Evolutionary conservation across 148 eudicot genomes (phyloP), one percentile per base, ranked within the genome.

Genomic region (Agrostemma githago): DNA sequence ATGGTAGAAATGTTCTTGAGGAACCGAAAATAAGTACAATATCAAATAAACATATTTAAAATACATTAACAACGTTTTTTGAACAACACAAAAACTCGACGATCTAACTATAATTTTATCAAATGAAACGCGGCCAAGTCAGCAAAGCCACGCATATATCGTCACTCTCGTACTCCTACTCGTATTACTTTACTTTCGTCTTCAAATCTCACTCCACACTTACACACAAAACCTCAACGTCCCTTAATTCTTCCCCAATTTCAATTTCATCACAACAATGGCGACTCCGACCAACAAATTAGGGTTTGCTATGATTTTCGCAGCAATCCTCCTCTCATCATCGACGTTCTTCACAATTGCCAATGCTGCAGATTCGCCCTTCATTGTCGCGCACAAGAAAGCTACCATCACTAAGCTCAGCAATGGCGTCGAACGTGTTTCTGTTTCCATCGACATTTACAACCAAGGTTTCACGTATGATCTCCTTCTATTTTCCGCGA

Each of bases 301-400:
- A 62, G 58, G 65, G 74, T 62, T 74, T 16, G 6, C 21, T 14
- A 59, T 68, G 4, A 5, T 74, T 39, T 6, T 66, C 20, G 65
- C 72, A 54, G 51, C 81, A 51, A 62, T 83, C 7, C 12, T 80
- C 4, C 54, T 83, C 4, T 34, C 70, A 38, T 70, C 80, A 5
- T 41, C 78, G 2, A 7, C 71, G 38, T 40, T 39, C 41, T 2
- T 37, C 19, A 67, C 83, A 40, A 70, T 75, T 40, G 73, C 88
- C 57, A 57, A 15, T 58, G 72, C 82, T 1, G 83, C 72, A 0
- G 83, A 82, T 0, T 78, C 83, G 14, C 82, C 89, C 0, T 86
- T 86, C 79, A 82, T 86, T 4, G 87, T 86, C 5, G 89, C 85
- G 17, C 89, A 86, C 77, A 86, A 86, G 83, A 86, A 84, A 70